Evolutionary conservation across 2,329 filamentous ascomycete species (phyloP).

Genomic region (Hymenoscyphus fraxineus): DNA sequence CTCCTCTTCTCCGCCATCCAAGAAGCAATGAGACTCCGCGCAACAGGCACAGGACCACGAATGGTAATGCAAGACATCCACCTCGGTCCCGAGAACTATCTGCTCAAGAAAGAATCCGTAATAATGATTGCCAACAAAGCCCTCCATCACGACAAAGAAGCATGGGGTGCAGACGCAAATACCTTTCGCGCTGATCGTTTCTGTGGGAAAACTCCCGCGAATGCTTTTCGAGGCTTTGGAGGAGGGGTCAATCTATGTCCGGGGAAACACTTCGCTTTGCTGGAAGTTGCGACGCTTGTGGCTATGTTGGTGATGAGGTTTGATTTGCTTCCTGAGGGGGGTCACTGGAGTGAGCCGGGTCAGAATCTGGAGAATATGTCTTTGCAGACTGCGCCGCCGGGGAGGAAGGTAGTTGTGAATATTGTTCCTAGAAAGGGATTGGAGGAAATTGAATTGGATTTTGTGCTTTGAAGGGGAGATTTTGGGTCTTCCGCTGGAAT

Average conservation of each 20-base stretch:
- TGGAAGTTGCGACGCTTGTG: not conserved
- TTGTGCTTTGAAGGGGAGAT: not conserved
- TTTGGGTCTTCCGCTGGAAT: not conserved
- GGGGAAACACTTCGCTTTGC: not conserved
- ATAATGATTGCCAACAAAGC: conserved; percentile 6
- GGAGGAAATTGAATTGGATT: not conserved
- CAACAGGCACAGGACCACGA: conserved; percentile 3
- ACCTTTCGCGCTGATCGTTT: not conserved
- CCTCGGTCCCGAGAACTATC: not conserved
- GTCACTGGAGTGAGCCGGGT: not conserved
- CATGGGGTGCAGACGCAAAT: not conserved
- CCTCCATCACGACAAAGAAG: not conserved
- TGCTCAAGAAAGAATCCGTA: conserved; percentile 1
- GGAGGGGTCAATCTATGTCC: conserved; percentile 8
- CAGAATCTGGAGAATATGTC: not conserved
- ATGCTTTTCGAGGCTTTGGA: conserved; percentile 9
- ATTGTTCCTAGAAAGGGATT: not conserved
- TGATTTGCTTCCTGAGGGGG: not conserved
- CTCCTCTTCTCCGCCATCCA: conserved; percentile 1
- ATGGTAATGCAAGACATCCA: conserved; percentile 5
- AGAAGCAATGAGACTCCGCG: conserved; percentile 4
- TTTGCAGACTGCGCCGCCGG: not conserved
- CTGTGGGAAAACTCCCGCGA: not conserved
- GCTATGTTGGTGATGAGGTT: conserved; percentile 1
- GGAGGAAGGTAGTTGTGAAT: not conserved